A percentile compares a stretch with the other conserved stretches of the same genome.
Conservation (phyloP, 257 asterid species). For the Rhazya stricta region DNA sequence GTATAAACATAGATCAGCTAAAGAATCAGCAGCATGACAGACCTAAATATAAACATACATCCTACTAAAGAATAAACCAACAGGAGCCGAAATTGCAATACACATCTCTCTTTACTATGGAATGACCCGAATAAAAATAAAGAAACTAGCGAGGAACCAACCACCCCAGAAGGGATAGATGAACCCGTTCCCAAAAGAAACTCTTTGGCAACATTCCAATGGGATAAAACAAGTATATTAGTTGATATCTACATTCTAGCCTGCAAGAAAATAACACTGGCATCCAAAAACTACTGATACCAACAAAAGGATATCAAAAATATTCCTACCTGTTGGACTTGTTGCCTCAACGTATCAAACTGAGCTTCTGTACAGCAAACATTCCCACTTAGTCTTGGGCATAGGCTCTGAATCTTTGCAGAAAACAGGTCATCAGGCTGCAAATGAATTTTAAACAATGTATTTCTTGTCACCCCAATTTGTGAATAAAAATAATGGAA, state of each 20-base stretch:
- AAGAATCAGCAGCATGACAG: background rate
- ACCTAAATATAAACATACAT: background rate
- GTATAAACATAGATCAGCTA: no score
- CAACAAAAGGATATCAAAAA: background rate
- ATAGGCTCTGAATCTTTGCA: conserved; percentile 79
- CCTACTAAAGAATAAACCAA: background rate
- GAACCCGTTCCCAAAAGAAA: background rate
- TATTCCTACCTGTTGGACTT: conserved; percentile 82
- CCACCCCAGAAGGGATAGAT: background rate
- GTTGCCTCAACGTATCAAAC: conserved; percentile 66
- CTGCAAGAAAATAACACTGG: background rate
- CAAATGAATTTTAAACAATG: conserved; percentile 3
- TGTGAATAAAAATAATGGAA: conserved; percentile 8
- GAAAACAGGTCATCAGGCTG: conserved; percentile 84
- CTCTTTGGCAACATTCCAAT: background rate
- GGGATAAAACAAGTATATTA: background rate
- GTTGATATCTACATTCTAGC: background rate
- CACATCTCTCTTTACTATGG: background rate
- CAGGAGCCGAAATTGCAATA: background rate
- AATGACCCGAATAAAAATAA: background rate
- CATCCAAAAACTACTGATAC: background rate
- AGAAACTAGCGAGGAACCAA: background rate
- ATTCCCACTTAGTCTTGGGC: conserved; percentile 82
- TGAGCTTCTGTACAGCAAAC: conserved; percentile 81
- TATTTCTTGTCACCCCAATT: background rate